Evolutionary conservation across 2,329 filamentous ascomycete genomes (phyloP).

Genomic region (Arthrinium phaeospermum): DNA sequence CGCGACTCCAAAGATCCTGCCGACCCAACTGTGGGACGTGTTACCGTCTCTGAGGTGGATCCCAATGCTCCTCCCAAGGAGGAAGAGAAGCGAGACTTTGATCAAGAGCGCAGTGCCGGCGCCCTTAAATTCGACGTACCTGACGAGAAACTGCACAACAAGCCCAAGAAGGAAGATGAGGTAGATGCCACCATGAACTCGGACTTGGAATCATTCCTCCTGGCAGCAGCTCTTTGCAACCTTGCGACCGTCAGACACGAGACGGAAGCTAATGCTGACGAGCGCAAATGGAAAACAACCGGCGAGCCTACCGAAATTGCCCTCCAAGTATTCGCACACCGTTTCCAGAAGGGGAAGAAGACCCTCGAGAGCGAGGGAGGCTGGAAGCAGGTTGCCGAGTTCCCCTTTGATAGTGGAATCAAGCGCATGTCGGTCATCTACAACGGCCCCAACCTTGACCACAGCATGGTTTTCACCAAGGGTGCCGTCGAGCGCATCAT

Average conservation of each 20-base stretch:
- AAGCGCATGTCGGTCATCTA: conserved; percentile 84
- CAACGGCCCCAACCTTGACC: conserved; percentile 51
- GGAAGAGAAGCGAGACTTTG: conserved; percentile 58
- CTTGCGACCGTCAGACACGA: conserved; percentile 64
- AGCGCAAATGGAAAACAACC: conserved; percentile 67
- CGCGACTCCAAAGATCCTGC: conserved; percentile 64
- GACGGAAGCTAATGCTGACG: conserved; percentile 56
- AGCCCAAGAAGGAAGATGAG: conserved; percentile 41
- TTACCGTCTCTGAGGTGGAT: conserved; percentile 49
- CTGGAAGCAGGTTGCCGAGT: conserved; percentile 72
- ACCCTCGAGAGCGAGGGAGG: conserved; percentile 51
- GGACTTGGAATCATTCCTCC: conserved; percentile 56
- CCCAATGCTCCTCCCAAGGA: conserved; percentile 41
- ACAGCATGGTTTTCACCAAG: conserved; percentile 64
- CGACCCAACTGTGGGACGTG: conserved; percentile 64
- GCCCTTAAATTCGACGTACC: conserved; percentile 69
- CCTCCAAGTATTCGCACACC: conserved; percentile 75
- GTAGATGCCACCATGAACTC: conserved; percentile 52
- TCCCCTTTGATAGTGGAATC: conserved; percentile 79
- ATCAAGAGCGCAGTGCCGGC: conserved; percentile 64
- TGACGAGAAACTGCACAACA: conserved; percentile 55
- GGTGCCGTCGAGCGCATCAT: conserved; percentile 67
- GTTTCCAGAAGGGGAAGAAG: conserved; percentile 67
- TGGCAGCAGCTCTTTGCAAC: conserved; percentile 69
- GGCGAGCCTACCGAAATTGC: conserved; percentile 79